Conservation (phyloP, 2,329 filamentous ascomycete genomes). For the Ceratocystis alfenasii region DNA sequence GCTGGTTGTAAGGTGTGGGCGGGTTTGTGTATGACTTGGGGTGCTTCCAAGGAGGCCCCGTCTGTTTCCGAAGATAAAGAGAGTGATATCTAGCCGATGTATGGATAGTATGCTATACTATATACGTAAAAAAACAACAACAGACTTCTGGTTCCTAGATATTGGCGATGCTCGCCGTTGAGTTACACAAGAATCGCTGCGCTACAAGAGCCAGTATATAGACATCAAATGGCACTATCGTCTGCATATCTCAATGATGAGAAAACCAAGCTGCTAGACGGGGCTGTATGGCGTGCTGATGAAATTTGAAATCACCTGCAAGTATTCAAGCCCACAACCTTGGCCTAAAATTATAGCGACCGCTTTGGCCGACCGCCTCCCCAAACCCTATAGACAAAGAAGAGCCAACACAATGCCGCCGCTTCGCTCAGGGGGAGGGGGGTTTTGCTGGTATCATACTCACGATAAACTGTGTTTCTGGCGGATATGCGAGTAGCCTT, state of each 20-base stretch:
- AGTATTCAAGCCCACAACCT: not conserved
- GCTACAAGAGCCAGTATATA: not conserved
- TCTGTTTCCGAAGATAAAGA: too few relatives aligned
- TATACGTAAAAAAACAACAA: too few relatives aligned
- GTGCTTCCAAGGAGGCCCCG: too few relatives aligned
- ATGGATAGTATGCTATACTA: too few relatives aligned
- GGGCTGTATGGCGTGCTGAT: not conserved
- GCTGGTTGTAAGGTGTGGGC: too few relatives aligned
- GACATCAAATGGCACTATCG: not conserved
- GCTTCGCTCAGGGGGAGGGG: not conserved
- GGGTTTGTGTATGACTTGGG: too few relatives aligned
- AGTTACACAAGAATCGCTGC: not conserved
- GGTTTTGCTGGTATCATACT: not conserved
- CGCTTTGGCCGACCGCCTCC: not conserved
- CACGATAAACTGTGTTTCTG: not conserved
- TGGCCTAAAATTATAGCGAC: not conserved
- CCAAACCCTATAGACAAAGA: not conserved
- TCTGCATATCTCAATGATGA: too few relatives aligned
- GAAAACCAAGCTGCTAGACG: too few relatives aligned
- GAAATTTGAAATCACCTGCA: not conserved
- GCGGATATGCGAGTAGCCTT: conserved; percentile 1
- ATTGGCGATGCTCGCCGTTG: not conserved
- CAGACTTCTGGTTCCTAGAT: not conserved
- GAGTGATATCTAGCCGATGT: too few relatives aligned
- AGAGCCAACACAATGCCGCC: not conserved